Conservation (phyloP, 768 basidiomycete genomes). For the Psilocybe azurescens region DNA sequence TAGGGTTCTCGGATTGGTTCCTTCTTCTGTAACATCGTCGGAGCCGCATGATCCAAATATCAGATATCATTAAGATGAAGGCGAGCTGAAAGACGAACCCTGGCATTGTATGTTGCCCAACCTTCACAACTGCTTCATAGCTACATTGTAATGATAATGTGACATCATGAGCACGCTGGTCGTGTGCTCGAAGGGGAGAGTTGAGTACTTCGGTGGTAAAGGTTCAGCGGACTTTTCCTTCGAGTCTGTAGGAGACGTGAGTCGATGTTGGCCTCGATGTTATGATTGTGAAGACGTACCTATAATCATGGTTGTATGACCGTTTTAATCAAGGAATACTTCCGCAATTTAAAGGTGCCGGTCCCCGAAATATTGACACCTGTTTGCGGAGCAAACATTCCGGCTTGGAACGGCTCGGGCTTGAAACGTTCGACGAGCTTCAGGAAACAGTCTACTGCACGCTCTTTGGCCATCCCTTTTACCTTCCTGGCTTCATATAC, state of each 20-base stretch:
- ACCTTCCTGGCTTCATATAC: no score
- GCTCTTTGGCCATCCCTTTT: no score
- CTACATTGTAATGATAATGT: neutral
- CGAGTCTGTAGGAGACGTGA: constrained; percentile 4
- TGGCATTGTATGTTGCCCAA: neutral
- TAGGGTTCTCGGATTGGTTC: constrained; percentile 24
- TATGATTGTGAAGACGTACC: neutral
- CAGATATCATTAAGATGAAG: neutral
- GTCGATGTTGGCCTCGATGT: neutral
- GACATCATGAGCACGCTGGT: constrained; percentile 2
- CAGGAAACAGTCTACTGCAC: no score
- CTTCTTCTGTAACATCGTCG: no score
- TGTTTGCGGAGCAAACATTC: no score
- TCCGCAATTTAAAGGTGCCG: neutral
- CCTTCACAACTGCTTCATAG: constrained; percentile 10
- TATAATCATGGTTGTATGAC: constrained; percentile 1
- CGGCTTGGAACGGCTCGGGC: no score
- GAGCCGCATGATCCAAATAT: neutral
- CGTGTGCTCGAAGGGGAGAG: neutral
- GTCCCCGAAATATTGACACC: no score
- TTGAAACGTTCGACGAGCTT: no score
- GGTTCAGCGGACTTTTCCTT: constrained; percentile 16
- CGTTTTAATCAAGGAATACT: neutral
- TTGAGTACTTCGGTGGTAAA: constrained; percentile 11
- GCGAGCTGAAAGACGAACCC: neutral